phyloP scores from a whole-genome alignment of 805 yeast species.

The Metschnikowia picachoensis region DNA sequence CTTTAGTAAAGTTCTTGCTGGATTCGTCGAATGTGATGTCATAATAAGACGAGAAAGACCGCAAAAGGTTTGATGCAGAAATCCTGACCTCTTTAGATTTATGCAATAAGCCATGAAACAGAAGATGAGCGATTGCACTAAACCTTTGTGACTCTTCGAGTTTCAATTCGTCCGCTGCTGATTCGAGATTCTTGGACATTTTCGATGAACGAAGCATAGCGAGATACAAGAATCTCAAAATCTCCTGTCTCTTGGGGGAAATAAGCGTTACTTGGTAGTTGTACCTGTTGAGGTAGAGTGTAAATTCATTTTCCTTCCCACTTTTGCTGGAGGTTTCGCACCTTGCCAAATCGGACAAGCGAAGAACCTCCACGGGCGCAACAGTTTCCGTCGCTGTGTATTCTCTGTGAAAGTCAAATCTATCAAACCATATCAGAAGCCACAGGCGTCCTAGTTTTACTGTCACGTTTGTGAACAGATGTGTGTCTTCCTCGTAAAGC shows the following conservation, averaged over 20 bases:
- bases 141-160: slow-evolving; percentile 42
- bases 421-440: slow-evolving; percentile 46
- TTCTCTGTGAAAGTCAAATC: slow-evolving; percentile 16
- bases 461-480: slow-evolving; percentile 52
- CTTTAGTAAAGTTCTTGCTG: slow-evolving; percentile 50
- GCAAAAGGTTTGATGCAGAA: slow-evolving; percentile 59
- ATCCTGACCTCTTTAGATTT: slow-evolving; percentile 55
- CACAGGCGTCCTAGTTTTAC: slow-evolving; percentile 67
- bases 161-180: slow-evolving; percentile 42
- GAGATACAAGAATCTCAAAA: slow-evolving; percentile 66
- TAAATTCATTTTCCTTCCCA: slow-evolving; percentile 28
- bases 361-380: slow-evolving; percentile 33
- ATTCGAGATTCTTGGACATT: slow-evolving; percentile 23
- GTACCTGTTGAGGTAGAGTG: slow-evolving; percentile 26
- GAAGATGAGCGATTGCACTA: slow-evolving; percentile 60
- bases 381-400: slow-evolving; percentile 25
- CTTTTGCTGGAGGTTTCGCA: slow-evolving; percentile 33
- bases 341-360: slow-evolving; percentile 30
- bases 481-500: slow-evolving; percentile 14
- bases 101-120: slow-evolving; percentile 65
- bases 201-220: slow-evolving; percentile 52
- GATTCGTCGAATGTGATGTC: slow-evolving; percentile 56
- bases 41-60: slow-evolving; percentile 58
- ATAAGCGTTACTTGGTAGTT: slow-evolving; percentile 27
- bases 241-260: slow-evolving; percentile 46